These are phyloP conservation scores for Cystofilobasidium macerans DNA, from an alignment of 768 basidiomycete species.

Conservation along the genomic window DNA sequence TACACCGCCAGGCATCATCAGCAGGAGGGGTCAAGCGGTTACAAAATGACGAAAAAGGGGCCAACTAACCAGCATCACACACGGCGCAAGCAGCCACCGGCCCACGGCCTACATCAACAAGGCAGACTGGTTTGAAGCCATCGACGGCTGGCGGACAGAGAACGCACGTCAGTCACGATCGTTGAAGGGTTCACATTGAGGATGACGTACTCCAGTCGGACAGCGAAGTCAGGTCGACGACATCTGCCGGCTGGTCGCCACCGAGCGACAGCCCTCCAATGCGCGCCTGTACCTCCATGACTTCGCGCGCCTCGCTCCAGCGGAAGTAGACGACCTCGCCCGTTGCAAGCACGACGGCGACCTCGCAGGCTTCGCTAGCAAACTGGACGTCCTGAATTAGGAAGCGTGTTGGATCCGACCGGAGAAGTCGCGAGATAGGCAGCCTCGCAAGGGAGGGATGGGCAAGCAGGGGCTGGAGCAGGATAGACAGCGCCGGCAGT, in stretches of 20 bases:
- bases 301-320: neutral
- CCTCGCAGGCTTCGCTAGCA: conserved; percentile 39
- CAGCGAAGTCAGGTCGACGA: neutral
- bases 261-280: neutral
- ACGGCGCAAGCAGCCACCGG: conserved; percentile 50
- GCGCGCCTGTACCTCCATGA: neutral
- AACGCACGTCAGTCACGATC: neutral
- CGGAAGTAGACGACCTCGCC: conserved; percentile 37
- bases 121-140: conserved; percentile 53
- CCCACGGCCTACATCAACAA: conserved; percentile 47
- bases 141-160: conserved; percentile 30
- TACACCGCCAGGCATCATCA: neutral
- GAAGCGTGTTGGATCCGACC: conserved; percentile 34
- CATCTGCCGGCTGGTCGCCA: neutral
- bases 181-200: neutral
- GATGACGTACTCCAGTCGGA: neutral
- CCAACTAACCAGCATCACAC: conserved; percentile 57
- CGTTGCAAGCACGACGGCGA: conserved; percentile 37
- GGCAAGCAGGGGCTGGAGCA: conserved; percentile 46
- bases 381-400: conserved; percentile 38
- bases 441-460: conserved; percentile 32
- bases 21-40: conserved; percentile 13
- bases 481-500: conserved; percentile 53
- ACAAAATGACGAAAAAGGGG: neutral
- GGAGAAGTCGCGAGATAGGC: conserved; percentile 34